Base-by-base conservation (phyloP, 1,284 basidiomycete genomes). In the Apiotrichum akiyoshidainum region DNA sequence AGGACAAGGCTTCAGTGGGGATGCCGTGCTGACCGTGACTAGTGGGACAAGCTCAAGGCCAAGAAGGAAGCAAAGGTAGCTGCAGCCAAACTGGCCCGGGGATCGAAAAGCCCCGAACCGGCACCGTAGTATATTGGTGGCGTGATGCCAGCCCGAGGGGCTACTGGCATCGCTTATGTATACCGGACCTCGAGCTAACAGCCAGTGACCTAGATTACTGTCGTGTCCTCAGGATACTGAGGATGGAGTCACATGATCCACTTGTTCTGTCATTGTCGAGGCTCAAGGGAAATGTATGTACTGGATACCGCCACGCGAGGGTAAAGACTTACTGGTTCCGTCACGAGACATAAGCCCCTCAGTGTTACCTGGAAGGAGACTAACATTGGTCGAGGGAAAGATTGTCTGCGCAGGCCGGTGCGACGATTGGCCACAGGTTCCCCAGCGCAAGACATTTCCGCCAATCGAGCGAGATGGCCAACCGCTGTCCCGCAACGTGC, bases 21-120 rank as follows among this genome's bases (percentile, higher is more conserved):
- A 35, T 14, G 34, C 2, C n/a, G 37, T 47, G 37, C 52, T 39
- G 52, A 42, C 54, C 14, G 19, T 0, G 5, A 88, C 72, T 82
- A 88, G 58, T 92, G 90, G 87, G 89, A 91, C 68, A 90, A 90
- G 73, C 80, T 94, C 62, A 93, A 93, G 73, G 85, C 86, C 58
- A 92, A 92, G 80, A 89, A 90, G 73, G 88, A 90, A 70, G 87
- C 87, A 14, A 90, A 87, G 72, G 83, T 63, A 21, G 60, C 57
- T 13, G 60, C 64, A 4, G 55, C 55, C 2, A 58, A 62, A 35
- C n/a, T 17, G 31, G 51, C 41, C 31, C 14, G 51, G 12, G n/a
- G 35, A 1, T 49, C 45, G 21, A 35, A 31, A 19, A 44, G 46
- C 31, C 39, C 46, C n/a, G 47, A 41, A 2, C 45, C 54, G 17